phyloP scores from a whole-genome alignment of 352 stramenopile genomes.

The Globisporangium sylvaticum region DNA sequence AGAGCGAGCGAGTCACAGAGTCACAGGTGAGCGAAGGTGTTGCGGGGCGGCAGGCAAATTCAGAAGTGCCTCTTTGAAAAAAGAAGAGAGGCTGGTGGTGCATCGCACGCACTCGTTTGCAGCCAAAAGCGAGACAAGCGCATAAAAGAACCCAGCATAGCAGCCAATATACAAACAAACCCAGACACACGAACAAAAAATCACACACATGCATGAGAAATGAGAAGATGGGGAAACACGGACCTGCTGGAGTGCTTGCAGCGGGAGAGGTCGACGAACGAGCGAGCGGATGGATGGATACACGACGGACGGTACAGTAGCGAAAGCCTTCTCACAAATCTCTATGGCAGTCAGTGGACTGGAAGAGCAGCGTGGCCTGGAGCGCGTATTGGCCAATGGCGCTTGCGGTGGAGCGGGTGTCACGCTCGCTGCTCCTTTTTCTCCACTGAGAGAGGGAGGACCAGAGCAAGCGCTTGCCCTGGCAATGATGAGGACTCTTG shows the following conservation, averaged over 20 bases:
- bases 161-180: background rate
- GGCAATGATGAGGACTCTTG: background rate
- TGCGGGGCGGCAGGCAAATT: background rate
- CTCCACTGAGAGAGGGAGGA: background rate
- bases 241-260: background rate
- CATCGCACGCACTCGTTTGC: background rate
- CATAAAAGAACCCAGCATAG: background rate
- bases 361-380: background rate
- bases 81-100: background rate
- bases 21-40: background rate
- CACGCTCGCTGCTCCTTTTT: background rate
- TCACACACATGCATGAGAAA: background rate
- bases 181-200: background rate
- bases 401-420: background rate
- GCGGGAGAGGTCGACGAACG: background rate
- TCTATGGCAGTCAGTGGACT: background rate
- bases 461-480: background rate
- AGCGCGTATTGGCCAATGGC: background rate
- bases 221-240: background rate
- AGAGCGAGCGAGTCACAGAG: background rate
- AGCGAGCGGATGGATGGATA: background rate
- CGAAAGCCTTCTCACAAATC: background rate
- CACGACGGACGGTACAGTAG: background rate
- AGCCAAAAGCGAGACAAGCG: background rate
- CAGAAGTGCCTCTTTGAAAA: background rate